A percentile compares a stretch with the other conserved stretches of the same genome.
phyloP scores from a whole-genome alignment of 352 stramenopile species.

The Phytophthora pisi region DNA sequence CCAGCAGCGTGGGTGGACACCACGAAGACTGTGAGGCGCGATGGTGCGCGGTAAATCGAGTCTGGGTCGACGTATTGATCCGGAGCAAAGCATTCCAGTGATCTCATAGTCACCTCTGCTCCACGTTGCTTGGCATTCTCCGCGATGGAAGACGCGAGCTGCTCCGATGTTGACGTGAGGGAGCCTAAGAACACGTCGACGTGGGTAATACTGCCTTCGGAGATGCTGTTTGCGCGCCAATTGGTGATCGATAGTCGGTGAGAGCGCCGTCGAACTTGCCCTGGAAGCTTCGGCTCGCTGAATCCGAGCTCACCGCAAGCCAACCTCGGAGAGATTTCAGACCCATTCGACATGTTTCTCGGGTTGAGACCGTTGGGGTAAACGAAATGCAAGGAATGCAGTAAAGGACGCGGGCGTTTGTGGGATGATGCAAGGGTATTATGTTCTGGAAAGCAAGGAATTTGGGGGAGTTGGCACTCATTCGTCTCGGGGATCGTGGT shows the following conservation, averaged over 20 bases:
- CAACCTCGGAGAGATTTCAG: not conserved
- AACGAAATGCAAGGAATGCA: not conserved
- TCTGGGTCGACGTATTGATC: constrained; percentile 19
- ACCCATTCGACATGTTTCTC: not conserved
- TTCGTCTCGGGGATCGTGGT: not conserved
- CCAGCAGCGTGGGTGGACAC: constrained; percentile 95
- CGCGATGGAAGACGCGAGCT: constrained; percentile 87
- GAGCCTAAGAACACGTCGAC: constrained; percentile 95
- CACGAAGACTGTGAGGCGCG: constrained; percentile 86
- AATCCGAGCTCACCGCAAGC: not conserved
- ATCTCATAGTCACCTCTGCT: constrained; percentile 63
- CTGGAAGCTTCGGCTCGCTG: not conserved
- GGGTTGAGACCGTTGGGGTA: no score
- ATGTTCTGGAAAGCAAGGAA: not conserved
- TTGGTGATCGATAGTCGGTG: constrained; percentile 15
- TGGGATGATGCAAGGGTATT: no score
- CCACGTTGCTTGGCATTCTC: constrained; percentile 69
- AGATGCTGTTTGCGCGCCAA: constrained; percentile 8
- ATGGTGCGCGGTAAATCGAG: constrained; percentile 32
- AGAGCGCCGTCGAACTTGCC: constrained; percentile 1
- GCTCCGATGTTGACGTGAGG: constrained; percentile 94
- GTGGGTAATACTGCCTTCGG: constrained; percentile 29
- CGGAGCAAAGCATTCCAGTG: constrained; percentile 88
- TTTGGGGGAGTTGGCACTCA: not conserved
- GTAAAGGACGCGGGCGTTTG: no score